Evolutionary conservation across 192 early-diverging fungal species (phyloP), one percentile per base, ranked within the genome.

Genomic region (Entomortierella parvispora): DNA sequence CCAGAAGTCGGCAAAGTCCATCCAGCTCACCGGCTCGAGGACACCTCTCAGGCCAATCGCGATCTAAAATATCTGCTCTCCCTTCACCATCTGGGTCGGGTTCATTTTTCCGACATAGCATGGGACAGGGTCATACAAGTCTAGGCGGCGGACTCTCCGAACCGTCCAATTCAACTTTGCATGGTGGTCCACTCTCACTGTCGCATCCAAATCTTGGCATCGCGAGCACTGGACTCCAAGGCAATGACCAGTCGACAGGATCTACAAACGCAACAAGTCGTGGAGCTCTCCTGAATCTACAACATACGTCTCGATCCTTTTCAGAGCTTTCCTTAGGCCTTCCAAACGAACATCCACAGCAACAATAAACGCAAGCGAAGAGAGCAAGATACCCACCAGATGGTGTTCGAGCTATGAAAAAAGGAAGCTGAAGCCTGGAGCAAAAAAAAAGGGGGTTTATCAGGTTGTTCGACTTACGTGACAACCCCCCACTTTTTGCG

Each of bases 11-110:
- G 22, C 65, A 65, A 3, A 68, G 65, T 40, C 72, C 72, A 2
- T 76, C 72, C 6, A 63, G 72, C 14, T 76, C 72, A 0, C 72
- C 72, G 11, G 72, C 72, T 12, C 72, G 72, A n/a, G 22, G 26
- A 18, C 65, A 76, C 52, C 42, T 76, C 7, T 14, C 65, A 29
- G 58, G 65, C 9, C 65, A 76, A n/a, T 66, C 65, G 7, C 22
- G 64, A 23, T 68, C 72, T 32, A 76, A 76, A 34, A 63, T 75
- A 52, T 28, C 52, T 2, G 17, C 72, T 14, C 51, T 76, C 22
- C 52, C 72, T 2, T 76, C 72, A 1, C 72, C 72, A 1, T 75
- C 71, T 0, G 71, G 71, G 0, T 52, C 57, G 3, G 71, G 64
- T 11, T 75, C 64, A 9, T 61, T 75, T 42, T 75, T 66, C 31